Evolutionary conservation across 345 rosid genomes (phyloP), one percentile per base, ranked within the genome.

Genomic region (Fremontodendron californicum): DNA sequence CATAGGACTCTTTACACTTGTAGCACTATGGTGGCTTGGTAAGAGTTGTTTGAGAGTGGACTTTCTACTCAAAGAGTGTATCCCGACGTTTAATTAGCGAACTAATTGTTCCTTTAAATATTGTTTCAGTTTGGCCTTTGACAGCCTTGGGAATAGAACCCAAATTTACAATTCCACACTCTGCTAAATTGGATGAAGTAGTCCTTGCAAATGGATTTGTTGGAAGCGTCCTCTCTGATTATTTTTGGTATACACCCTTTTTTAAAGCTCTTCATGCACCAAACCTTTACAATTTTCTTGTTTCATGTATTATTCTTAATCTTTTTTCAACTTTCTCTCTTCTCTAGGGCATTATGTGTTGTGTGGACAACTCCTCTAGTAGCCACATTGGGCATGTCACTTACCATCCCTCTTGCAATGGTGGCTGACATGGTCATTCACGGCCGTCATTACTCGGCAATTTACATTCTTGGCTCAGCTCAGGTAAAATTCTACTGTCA

Each of bases 11-110:
- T 96, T 96, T 82, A 96, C 98, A 5, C 94, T 96, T 80, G 92
- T 96, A 80, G 93, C 98, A 70, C 94, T 96, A 18, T 96, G 99
- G 99, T 96, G 99, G 99, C 97, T 96, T 71, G 90, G 99, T 96
- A 90, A 89, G 88, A 73, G 67, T 72, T 62, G 10, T 78, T 64
- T 72, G 55, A 40, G 12, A 25, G 64, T 58, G 37, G 16, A 27
- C 35, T 58, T 58, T 58, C 25, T 10, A 5, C 75, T n/a, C 19
- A 51, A 51, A n/a, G 19, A 35, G 31, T 19, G 58, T 11, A 29
- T 18, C 40, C 16, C 45, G 2, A 10, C 4, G 9, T 51, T 58
- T 58, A 12, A 35, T 48, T 6, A 61, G 12, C 35, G 21, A 64
- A 37, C 62, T 67, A 37, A 62, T 77, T 42, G 11, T 15, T 52